Base-by-base conservation (phyloP, 805 yeast species). In the Candida loeiensis region DNA sequence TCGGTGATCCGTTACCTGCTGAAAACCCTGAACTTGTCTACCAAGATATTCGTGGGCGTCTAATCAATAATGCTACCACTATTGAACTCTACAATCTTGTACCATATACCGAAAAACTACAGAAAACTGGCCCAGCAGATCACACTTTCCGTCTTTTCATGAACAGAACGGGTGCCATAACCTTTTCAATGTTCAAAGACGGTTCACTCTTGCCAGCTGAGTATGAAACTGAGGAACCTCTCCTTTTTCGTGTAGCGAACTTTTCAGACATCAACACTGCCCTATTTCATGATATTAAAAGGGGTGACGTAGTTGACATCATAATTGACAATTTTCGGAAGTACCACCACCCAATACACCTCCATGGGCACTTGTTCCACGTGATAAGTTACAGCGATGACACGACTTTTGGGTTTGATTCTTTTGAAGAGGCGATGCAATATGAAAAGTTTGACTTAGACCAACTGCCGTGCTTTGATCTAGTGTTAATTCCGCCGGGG, bases 341-440 rank as follows among this genome's bases (percentile, higher is more conserved):
- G 18, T 56, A 58, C 37, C 57, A 55, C 39, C 69, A 63, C 43
- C 69, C 69, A 6, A 49, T 61, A 24, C 69, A 63, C 38, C 42
- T 63, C 11, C 69, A 63, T 40, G 69, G 67, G 3, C 69, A 63
- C 38, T 47, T 51, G 17, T 57, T 62, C 44, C 59, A 59, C 40
- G 44, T 55, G 2, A 47, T 63, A 19, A 56, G 61, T 34, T 53
- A 40, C 38, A 55, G 59, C 30, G 51, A 51, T 8, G 40, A 45
- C 13, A 46, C 46, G 7, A 52, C 47, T 26, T 62, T 63, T 40
- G 54, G 53, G 3, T 59, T 48, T 37, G 30, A 31, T 14, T 44
- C 60, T 3, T 45, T 59, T 12, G 51, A 43, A n/a, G 60, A 59
- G 8, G 66, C 64, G 4, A 21, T 54, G 4, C 37, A 21, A 22